Evolutionary conservation across 768 basidiomycete genomes (phyloP), one percentile per base, ranked within the genome.

Genomic region (Boletus rubropictus): DNA sequence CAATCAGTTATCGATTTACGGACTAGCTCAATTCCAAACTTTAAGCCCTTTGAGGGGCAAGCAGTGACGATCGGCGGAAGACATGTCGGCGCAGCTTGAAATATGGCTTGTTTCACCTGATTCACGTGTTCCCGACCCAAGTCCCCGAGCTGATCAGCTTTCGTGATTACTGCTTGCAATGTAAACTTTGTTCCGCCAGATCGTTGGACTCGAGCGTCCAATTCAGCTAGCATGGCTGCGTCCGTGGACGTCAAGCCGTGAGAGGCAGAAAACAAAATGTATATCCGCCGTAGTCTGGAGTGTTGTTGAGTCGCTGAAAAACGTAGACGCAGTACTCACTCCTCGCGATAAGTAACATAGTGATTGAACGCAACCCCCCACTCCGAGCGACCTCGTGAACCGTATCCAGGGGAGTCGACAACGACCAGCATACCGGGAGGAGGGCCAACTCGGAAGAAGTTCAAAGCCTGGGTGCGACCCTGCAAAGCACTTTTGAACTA

Each of bases 341-440:
- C 71, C 57, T 76, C 64, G 15, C 87, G 79, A 32, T 68, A 77
- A 44, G 72, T 59, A 12, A 87, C 51, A 57, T 89, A 90, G 34
- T 76, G 65, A 44, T 84, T 72, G 61, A 89, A 88, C 4, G 86
- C 54, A 22, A 68, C 61, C 1, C 89, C 87, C 87, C 87, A 90
- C 64, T 87, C 84, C 28, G 74, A 72, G 35, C 84, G 75, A 11
- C 89, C 87, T 44, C 85, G 73, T 8, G 73, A 67, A 39, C 89
- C 89, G 60, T 90, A 91, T 14, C 89, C 88, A 3, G 89, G 89
- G 11, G 87, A 76, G 56, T 91, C 89, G 9, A 91, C 87, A 3
- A 90, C 66, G 18, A 88, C 60, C 28, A 86, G 69, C 32, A 78
- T 73, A 27, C 80, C 79, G 8, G 68, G 64, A 15, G 53, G 45